Evolutionary conservation across 1,139 yeast species (phyloP).

Genomic region (Geotrichum carabidarum): DNA sequence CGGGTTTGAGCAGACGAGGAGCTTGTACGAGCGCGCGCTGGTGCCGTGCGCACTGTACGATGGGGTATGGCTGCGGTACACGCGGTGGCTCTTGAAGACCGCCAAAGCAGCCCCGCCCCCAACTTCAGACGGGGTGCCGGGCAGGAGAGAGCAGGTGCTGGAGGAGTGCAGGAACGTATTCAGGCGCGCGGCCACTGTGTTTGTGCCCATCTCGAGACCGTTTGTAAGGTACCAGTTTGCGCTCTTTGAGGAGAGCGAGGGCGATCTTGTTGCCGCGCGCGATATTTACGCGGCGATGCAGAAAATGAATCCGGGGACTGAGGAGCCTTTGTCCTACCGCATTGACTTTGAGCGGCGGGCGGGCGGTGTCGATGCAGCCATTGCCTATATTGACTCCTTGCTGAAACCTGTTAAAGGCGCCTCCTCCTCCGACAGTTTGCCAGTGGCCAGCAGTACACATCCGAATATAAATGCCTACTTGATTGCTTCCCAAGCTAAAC

Average conservation of each 20-base stretch:
- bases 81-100: constrained; percentile 39
- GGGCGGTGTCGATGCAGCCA: constrained; percentile 21
- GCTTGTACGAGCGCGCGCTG: constrained; percentile 49
- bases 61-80: constrained; percentile 58
- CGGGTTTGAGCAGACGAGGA: constrained; percentile 35
- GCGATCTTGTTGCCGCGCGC: constrained; percentile 32
- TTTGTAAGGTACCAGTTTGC: constrained; percentile 37
- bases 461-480: constrained; percentile 9
- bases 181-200: constrained; percentile 33
- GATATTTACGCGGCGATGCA: constrained; percentile 29
- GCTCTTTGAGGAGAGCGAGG: constrained; percentile 35
- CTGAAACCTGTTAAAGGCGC: neutral
- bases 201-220: constrained; percentile 36
- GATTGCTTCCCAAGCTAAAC: constrained; percentile 14
- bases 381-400: constrained; percentile 25
- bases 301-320: constrained; percentile 12
- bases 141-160: constrained; percentile 11
- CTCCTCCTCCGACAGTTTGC: neutral
- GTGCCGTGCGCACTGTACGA: constrained; percentile 51
- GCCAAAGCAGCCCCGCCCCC: too few relatives aligned
- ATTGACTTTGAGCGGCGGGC: constrained; percentile 29
- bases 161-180: constrained; percentile 33
- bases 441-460: neutral
- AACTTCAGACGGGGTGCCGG: too few relatives aligned
- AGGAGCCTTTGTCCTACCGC: constrained; percentile 23